A percentile compares a stretch with the other conserved stretches of the same genome.
Conservation (phyloP, 202 grass and related monocot species). For the Brachypodium distachyon region DNA sequence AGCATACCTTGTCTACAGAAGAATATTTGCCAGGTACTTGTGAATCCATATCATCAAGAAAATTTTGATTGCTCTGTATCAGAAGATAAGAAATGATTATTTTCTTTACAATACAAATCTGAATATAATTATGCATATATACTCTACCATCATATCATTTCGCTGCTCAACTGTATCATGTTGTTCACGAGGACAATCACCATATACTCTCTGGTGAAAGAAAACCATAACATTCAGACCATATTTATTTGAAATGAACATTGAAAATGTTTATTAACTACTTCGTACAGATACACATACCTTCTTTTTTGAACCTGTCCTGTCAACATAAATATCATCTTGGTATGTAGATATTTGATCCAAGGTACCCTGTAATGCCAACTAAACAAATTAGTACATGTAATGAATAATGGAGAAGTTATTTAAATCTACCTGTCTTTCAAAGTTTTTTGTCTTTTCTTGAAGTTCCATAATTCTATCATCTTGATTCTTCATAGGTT, state of each 20-base stretch:
- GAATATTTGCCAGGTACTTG: no score
- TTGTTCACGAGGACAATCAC: background rate
- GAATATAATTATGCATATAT: background rate
- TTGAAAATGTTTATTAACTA: background rate
- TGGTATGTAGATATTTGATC: background rate
- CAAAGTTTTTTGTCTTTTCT: background rate
- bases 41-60: background rate
- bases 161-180: background rate
- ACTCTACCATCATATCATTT: background rate
- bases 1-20: no score
- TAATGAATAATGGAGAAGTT: background rate
- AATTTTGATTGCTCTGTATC: background rate
- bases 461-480: background rate
- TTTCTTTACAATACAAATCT: background rate
- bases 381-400: background rate
- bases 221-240: background rate
- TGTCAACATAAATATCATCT: background rate
- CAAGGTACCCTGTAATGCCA: background rate
- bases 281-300: background rate
- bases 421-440: background rate
- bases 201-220: background rate
- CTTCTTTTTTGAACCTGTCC: background rate
- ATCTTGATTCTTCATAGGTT: background rate
- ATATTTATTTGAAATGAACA: background rate
- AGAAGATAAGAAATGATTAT: background rate